Evolutionary conservation across 192 early-diverging fungal genomes (phyloP).

Genomic region (Podila epicladia): DNA sequence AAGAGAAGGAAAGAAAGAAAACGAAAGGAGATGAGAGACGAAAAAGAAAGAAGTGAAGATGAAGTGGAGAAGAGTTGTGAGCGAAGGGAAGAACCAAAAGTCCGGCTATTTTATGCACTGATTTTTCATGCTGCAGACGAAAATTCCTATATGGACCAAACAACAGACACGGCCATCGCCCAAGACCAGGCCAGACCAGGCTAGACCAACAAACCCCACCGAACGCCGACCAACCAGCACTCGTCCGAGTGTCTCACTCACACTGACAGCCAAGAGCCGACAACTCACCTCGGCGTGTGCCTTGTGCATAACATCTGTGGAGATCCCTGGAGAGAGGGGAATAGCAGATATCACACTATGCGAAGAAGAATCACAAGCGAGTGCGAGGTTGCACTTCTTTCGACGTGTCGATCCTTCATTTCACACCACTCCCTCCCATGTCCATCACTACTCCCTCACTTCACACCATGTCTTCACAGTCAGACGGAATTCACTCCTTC

Average conservation of each 20-base stretch:
- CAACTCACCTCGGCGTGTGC: neutral
- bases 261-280: neutral
- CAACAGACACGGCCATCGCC: no score
- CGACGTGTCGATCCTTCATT: neutral
- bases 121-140: no score
- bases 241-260: neutral
- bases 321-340: no score
- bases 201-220: neutral
- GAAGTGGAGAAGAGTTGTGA: no score
- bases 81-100: no score
- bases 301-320: no score
- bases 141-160: no score
- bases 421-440: neutral
- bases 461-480: neutral
- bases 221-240: neutral
- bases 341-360: no score
- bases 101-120: no score
- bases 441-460: neutral
- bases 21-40: neutral
- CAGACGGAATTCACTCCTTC: neutral
- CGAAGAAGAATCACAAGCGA: no score
- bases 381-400: neutral
- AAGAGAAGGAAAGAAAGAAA: constrained; percentile 2
- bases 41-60: neutral
- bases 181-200: neutral